Percentiles rank a stretch among this genome's conserved stretches.
These are phyloP conservation scores for Beverwykella pulmonaria DNA, from an alignment of 495 filamentous ascomycete genomes.

Conservation along the genomic window DNA sequence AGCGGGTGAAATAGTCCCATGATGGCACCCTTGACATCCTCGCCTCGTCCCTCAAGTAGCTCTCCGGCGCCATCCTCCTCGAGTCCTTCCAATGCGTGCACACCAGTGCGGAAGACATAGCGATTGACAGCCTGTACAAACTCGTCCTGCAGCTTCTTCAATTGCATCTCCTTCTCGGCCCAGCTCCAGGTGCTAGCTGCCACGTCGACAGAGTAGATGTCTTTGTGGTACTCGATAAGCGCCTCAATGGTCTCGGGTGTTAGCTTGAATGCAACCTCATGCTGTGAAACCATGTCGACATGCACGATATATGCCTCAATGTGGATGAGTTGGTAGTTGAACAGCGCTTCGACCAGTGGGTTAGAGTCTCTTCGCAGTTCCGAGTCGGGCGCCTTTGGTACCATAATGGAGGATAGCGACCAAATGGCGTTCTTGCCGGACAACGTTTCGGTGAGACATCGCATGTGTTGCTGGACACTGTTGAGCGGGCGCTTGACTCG, in stretches of 20 bases:
- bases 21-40: conserved; percentile 89
- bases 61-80: conserved; percentile 98
- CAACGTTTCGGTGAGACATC: conserved; percentile 95
- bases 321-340: conserved; percentile 93
- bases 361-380: conserved; percentile 85
- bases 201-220: conserved; percentile 89
- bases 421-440: conserved; percentile 92
- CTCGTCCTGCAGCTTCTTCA: conserved; percentile 97
- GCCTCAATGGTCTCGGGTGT: conserved; percentile 96
- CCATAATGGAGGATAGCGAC: conserved; percentile 91
- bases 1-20: conserved; percentile 84
- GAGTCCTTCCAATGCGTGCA: conserved; percentile 87
- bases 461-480: conserved; percentile 93
- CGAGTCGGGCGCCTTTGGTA: conserved; percentile 86
- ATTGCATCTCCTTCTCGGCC: conserved; percentile 93
- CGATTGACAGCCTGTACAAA: conserved; percentile 97
- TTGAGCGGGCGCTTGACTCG: conserved; percentile 96
- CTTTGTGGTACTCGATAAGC: conserved; percentile 95
- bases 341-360: conserved; percentile 84
- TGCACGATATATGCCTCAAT: conserved; percentile 98
- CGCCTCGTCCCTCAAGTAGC: conserved; percentile 85
- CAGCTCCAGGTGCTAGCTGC: conserved; percentile 90
- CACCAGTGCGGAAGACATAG: conserved; percentile 91
- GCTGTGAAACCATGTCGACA: conserved; percentile 97
- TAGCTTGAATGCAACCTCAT: conserved; percentile 98